Evolutionary conservation across 495 filamentous ascomycete species (phyloP).

Genomic region (Hypoxylon trugodes): DNA sequence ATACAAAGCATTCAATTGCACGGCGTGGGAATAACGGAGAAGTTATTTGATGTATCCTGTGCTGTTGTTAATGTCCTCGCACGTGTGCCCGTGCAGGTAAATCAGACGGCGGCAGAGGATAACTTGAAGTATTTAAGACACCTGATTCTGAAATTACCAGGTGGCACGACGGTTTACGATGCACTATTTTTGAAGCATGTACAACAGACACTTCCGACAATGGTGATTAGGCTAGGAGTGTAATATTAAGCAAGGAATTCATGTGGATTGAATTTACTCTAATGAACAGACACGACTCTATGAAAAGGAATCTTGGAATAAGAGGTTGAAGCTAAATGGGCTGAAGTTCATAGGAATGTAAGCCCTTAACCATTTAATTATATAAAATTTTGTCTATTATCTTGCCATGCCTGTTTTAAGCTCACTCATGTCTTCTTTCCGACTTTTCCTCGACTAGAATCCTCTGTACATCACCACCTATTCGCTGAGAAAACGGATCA

Average conservation of each 20-base stretch:
- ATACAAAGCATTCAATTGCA: slow-evolving; percentile 66
- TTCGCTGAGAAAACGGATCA: slow-evolving; percentile 32
- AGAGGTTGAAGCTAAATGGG: no score
- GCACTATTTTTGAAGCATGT: slow-evolving; percentile 37
- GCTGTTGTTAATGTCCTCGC: slow-evolving; percentile 64
- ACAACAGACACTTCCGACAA: slow-evolving; percentile 36
- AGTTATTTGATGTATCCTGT: slow-evolving; percentile 65
- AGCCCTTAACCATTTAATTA: no score
- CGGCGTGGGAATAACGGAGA: slow-evolving; percentile 67
- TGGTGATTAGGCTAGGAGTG: slow-evolving; percentile 17
- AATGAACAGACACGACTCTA: neutral
- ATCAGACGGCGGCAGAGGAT: slow-evolving; percentile 26
- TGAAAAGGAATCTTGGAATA: no score
- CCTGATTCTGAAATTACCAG: slow-evolving; percentile 36
- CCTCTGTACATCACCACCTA: neutral
- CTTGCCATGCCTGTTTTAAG: neutral
- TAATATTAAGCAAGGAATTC: neutral
- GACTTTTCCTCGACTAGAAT: slow-evolving; percentile 12
- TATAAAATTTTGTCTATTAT: no score
- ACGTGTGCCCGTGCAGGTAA: slow-evolving; percentile 31
- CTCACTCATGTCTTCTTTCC: slow-evolving; percentile 8
- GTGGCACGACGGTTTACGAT: slow-evolving; percentile 38
- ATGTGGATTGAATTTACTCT: neutral
- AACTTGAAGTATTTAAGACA: slow-evolving; percentile 34
- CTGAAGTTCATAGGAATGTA: neutral